Evolutionary conservation across 2,329 filamentous ascomycete species (phyloP), one percentile per base, ranked within the genome.

Genomic region (Pseudogymnoascus sp.): DNA sequence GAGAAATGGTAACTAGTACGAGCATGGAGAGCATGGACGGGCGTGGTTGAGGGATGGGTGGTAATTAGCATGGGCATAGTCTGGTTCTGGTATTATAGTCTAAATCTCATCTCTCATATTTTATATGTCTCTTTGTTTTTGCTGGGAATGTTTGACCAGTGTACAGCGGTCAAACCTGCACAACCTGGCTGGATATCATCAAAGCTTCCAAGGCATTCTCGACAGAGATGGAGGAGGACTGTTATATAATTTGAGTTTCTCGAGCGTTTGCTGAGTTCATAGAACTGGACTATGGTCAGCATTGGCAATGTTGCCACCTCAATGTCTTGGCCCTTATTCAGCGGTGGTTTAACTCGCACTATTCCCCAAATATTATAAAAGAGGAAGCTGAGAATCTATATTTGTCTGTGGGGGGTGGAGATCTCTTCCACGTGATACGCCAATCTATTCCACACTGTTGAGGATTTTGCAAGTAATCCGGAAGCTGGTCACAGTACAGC

Each of bases 91-190:
- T 56, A 56, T 56, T 18, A 56, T 33, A 56, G 28, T 56, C 50
- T 56, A 56, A 56, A 56, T 56, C 28, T 33, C 50, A 35, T 56
- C 50, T 56, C 50, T 56, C 28, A 56, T 35, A 35, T 21, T 56
- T 16, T 18, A 56, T 56, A 33, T 35, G 2, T 31, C 2, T 1
- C 11, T 5, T 10, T 4, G 25, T 23, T 50, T 11, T 42, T 16
- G 8, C n/a, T 4, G 5, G 12, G 21, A 47, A 31, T 53, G 5
- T 7, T 47, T 47, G 25, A 23, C 10, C 18, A 14, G 40, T 23
- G 10, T 23, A 1, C 10, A 1, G 6, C 21, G 2, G 21, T 8
- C 21, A 50, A n/a, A 47, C 11, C 4, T 47, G 16, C 18, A 11
- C 4, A 23, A 7, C 1, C 11, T 4, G 5, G 14, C 12, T 4